Base-by-base conservation (phyloP, 148 eudicot species). In the Camellia japonica region DNA sequence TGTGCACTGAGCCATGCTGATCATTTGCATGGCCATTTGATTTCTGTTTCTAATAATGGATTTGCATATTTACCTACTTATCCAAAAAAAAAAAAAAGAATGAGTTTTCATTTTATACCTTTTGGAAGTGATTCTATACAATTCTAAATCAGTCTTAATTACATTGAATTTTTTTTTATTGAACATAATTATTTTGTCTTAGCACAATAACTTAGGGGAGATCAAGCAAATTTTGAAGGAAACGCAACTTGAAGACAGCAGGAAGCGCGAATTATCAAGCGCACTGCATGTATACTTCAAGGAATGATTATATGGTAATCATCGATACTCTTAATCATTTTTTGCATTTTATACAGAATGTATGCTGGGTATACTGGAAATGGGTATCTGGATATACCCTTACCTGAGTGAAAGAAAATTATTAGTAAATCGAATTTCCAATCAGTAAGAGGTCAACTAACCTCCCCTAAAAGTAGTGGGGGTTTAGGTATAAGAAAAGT, bases 251-350 rank as follows among this genome's bases (percentile, higher is more conserved):
- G 99, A 97, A 62, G 98, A 97, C 23, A 86, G 81, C 85, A 85
- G 89, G 86, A 94, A 92, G 81, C 90, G 94, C 41, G 99, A 97
- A 84, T 66, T 97, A 75, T 90, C 98, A 51, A 85, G 62, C 85
- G 98, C 98, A 65, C 93, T 97, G 80, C 98, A 97, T 80, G 81
- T 89, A 12, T 86, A 88, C 80, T 94, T 97, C 73, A 94, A 91
- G 87, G 97, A 94, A 61, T 97, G 99, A 98, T 84, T 96, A 78
- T 97, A 91, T 71, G 93, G 99, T 96, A 92, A 88, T 77, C 62
- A 41, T 61, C 61, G 4, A 74, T 67, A 67, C 69, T 42, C 56
- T 30, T 3, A 18, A 54, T 68, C 15, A n/a, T 38, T 2, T 49
- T n/a, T 9, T 68, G 18, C 68, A 55, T 73, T 84, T 47, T 44